Base-by-base conservation (phyloP, 2,329 filamentous ascomycete genomes). In the Fusarium napiforme region DNA sequence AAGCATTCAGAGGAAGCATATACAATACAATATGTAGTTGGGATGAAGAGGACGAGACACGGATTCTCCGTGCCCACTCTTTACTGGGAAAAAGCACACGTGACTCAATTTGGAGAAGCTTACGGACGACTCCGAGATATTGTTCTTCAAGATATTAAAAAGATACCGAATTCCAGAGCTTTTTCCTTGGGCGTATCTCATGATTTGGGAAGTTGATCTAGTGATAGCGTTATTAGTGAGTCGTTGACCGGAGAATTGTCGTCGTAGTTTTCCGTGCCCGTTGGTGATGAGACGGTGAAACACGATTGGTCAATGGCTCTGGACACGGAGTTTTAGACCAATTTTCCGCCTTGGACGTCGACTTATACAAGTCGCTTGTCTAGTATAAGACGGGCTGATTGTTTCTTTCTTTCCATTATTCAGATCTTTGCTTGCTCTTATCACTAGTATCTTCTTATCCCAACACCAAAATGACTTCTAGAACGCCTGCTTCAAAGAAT, bases 401-500 rank as follows among this genome's bases (percentile, higher is more conserved):
- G 28, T 57, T 42, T 30, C 36, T 32, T 47, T 21, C 47, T 19
- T 60, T 32, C 12, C 2, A 23, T n/a, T 39, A 6, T 34, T 21
- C 14, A 14, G 18, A n/a, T 15, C 4, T n/a, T 34, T n/a, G 15
- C 28, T 42, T 12, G 2, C 26, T 34, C 5, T 28, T 5, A 26
- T 28, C 28, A 19, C 11, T 28, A 11, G 12, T 4, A 5, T 7
- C 7, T 12, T 14, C 15, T 16, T 9, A 16, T 23, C 11, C 14
- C 7, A 8, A 19, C 4, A 18, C 3, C 19, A 62, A 26, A 23
- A 77, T 77, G 75, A 74, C 74, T 1, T 57, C 74, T 5, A 45
- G 72, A 50, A 61, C 63, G 8, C 70, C 74, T 15, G 50, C 72
- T n/a, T 60, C 71, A 21, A 78, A 79, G 26, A 60, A 68, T 8